Evolutionary conservation across 2,329 filamentous ascomycete species (phyloP).

Genomic region (Fusarium avenaceum): DNA sequence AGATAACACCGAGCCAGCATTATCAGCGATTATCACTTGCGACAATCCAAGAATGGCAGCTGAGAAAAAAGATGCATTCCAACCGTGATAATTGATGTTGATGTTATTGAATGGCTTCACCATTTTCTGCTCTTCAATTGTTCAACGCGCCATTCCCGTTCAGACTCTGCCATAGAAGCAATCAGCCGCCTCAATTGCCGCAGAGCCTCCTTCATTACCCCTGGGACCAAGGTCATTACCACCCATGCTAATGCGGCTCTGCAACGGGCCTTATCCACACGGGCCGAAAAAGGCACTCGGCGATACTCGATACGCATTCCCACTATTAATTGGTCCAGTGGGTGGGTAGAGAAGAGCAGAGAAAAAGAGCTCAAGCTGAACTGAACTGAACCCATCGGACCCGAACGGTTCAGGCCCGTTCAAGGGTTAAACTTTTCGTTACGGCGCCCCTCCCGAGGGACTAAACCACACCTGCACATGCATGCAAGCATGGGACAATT

Average conservation of each 20-base stretch:
- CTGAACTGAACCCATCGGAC: slow-evolving; percentile 19
- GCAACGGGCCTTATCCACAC: slow-evolving; percentile 35
- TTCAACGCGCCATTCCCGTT: neutral
- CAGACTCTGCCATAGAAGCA: neutral
- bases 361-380: slow-evolving; percentile 1
- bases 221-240: slow-evolving; percentile 19
- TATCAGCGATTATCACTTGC: slow-evolving; percentile 1
- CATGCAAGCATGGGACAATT: slow-evolving; percentile 11
- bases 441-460: slow-evolving; percentile 3
- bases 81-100: neutral
- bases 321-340: slow-evolving; percentile 22
- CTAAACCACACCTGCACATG: neutral
- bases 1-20: slow-evolving; percentile 31
- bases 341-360: neutral
- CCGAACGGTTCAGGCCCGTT: slow-evolving; percentile 26
- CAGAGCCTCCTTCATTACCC: slow-evolving; percentile 28
- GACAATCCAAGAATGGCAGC: neutral
- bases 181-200: slow-evolving; percentile 7
- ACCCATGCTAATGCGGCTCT: slow-evolving; percentile 37
- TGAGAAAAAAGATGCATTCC: neutral
- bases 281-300: slow-evolving; percentile 36
- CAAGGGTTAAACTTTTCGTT: slow-evolving; percentile 18
- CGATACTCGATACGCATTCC: slow-evolving; percentile 27
- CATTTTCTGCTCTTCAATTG: neutral
- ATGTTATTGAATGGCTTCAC: neutral